Evolutionary conservation across 306 rosid species (phyloP).

Genomic region (Vigna unguiculata): DNA sequence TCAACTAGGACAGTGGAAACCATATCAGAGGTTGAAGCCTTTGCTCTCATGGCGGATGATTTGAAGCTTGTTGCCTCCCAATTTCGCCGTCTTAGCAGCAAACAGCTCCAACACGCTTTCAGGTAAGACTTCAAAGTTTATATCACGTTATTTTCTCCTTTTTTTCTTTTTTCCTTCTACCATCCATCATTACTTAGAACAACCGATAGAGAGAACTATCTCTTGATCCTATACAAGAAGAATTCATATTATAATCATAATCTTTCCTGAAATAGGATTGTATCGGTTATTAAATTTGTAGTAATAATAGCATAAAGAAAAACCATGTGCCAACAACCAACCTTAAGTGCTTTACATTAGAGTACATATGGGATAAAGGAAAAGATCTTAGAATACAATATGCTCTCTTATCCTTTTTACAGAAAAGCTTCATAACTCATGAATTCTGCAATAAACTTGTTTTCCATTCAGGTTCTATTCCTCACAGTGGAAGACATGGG

Average conservation of each 20-base stretch:
- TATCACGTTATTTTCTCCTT: neutral
- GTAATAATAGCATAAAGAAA: neutral
- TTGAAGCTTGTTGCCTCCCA: conserved; percentile 72
- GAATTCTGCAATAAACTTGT: neutral
- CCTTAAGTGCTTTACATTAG: neutral
- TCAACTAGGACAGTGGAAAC: conserved; percentile 79
- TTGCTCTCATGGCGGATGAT: conserved; percentile 81
- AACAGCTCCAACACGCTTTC: conserved; percentile 70
- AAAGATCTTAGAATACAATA: neutral
- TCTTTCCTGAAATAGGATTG: too few relatives aligned
- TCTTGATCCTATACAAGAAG: too few relatives aligned
- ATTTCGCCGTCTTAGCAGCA: conserved; percentile 65
- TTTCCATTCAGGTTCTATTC: conserved; percentile 48
- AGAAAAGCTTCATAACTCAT: neutral
- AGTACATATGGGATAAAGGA: neutral
- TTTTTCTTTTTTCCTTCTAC: neutral
- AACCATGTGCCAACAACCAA: neutral
- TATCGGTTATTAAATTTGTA: neutral
- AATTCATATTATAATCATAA: too few relatives aligned
- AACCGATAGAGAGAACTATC: too few relatives aligned
- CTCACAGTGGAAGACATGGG: conserved; percentile 84
- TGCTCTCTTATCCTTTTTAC: neutral
- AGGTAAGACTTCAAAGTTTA: conserved; percentile 53
- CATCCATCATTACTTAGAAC: too few relatives aligned
- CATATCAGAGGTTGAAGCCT: conserved; percentile 85